Percentiles rank a stretch among this genome's conserved stretches.
Conservation (phyloP, 768 basidiomycete species). For the Suillus placidus region DNA sequence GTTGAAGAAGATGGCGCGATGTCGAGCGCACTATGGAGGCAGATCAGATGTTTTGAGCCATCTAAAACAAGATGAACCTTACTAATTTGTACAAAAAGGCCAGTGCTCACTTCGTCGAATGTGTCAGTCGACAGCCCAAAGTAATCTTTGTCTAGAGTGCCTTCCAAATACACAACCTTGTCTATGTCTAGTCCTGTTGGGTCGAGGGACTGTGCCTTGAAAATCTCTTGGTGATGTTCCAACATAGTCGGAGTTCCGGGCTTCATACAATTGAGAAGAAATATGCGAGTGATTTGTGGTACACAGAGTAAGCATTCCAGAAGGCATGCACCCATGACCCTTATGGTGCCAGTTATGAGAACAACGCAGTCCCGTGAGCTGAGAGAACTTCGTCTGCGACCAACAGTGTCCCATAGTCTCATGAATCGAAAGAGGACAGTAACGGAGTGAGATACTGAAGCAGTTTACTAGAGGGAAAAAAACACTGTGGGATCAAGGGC, state of each 20-base stretch:
- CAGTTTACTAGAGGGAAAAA: too few species aligned
- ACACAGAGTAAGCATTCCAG: constrained; percentile 10
- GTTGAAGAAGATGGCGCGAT: too few species aligned
- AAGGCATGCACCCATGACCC: constrained; percentile 30
- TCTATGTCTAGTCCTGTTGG: constrained; percentile 20
- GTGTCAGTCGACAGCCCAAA: neutral
- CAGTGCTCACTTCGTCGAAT: neutral
- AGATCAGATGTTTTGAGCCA: constrained; percentile 2
- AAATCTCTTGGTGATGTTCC: constrained; percentile 26
- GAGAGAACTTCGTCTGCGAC: too few species aligned
- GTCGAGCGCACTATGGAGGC: too few species aligned
- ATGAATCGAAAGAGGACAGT: too few species aligned
- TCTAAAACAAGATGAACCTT: constrained; percentile 1
- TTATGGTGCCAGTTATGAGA: constrained; percentile 35
- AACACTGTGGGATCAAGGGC: constrained; percentile 44
- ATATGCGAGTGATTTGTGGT: constrained; percentile 18
- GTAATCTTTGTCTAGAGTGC: neutral
- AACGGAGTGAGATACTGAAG: too few species aligned
- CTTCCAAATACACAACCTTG: constrained; percentile 36
- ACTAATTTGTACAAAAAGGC: neutral
- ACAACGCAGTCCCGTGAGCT: constrained; percentile 20
- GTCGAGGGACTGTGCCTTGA: constrained; percentile 33
- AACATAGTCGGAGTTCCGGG: constrained; percentile 14
- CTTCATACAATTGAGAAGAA: constrained; percentile 27
- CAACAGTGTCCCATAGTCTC: too few species aligned